Conservation (phyloP, 2,329 filamentous ascomycete species). For the Fusarium sp. region DNA sequence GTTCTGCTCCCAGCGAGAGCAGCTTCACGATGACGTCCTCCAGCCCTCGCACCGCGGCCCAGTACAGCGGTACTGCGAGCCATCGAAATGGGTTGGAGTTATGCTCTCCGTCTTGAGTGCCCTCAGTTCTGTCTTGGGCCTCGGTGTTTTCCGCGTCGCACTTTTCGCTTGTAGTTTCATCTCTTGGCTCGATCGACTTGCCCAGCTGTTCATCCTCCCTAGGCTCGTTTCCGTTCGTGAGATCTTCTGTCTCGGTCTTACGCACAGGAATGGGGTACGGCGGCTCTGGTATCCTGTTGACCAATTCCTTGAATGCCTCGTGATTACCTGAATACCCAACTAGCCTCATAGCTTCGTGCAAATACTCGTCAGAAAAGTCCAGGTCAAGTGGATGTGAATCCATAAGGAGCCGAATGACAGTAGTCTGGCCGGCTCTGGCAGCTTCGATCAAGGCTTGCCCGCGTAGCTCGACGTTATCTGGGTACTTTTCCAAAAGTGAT, state of each 20-base stretch:
- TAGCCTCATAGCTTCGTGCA: constrained; percentile 1
- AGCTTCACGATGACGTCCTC: constrained; percentile 3
- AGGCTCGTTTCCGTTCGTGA: neutral
- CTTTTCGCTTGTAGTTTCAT: too few relatives aligned
- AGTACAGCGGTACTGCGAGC: neutral
- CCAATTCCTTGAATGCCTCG: constrained; percentile 3
- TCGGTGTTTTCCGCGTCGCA: too few relatives aligned
- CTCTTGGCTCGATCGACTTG: too few relatives aligned
- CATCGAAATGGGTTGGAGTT: neutral
- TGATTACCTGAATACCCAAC: neutral
- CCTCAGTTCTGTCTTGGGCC: too few relatives aligned
- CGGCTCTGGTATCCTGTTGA: constrained; percentile 1
- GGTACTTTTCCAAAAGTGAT: neutral
- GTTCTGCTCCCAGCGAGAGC: neutral
- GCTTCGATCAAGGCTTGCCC: constrained; percentile 13
- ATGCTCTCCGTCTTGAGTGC: neutral
- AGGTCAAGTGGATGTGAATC: neutral
- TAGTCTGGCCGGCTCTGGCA: neutral
- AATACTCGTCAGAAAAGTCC: neutral
- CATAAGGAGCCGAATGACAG: neutral
- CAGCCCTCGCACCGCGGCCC: neutral
- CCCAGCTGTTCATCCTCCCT: too few relatives aligned
- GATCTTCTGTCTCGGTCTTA: neutral
- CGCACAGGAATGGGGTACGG: neutral
- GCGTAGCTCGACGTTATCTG: neutral